Percentiles rank a stretch among this genome's conserved stretches.
Evolutionary conservation across 176 grass and related monocot genomes (phyloP).

Genomic region (Poa pratensis): DNA sequence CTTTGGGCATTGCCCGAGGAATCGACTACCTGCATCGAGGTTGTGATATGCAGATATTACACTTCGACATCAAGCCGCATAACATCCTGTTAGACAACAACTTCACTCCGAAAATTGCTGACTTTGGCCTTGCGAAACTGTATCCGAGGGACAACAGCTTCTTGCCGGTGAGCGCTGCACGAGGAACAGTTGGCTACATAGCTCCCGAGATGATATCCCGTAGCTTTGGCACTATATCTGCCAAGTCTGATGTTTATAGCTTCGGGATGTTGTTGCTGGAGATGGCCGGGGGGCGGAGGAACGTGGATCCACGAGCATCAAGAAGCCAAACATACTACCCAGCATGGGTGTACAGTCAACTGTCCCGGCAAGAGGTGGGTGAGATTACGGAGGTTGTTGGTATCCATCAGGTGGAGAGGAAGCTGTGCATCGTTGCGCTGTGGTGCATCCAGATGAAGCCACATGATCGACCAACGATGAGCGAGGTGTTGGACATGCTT

Average conservation of each 20-base stretch:
- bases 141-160: conserved; percentile 18
- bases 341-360: conserved; percentile 4
- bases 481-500: conserved; percentile 7
- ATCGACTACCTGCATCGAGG: conserved; percentile 13
- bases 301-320: background rate
- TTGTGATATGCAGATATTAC: conserved; percentile 4
- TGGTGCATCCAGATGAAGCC: conserved; percentile 29
- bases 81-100: conserved; percentile 3
- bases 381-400: background rate
- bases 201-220: conserved; percentile 16
- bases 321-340: conserved; percentile 2
- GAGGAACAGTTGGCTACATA: conserved; percentile 3
- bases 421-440: background rate
- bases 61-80: background rate
- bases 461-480: background rate
- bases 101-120: background rate
- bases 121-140: background rate
- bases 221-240: conserved; percentile 9
- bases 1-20: background rate
- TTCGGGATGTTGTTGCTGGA: background rate
- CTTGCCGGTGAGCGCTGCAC: background rate
- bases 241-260: conserved; percentile 13
- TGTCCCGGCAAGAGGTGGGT: background rate
- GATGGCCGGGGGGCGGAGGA: background rate
- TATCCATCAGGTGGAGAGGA: conserved; percentile 5